phyloP scores from a whole-genome alignment of 2,329 filamentous ascomycete genomes.

The Fusarium clavum region DNA sequence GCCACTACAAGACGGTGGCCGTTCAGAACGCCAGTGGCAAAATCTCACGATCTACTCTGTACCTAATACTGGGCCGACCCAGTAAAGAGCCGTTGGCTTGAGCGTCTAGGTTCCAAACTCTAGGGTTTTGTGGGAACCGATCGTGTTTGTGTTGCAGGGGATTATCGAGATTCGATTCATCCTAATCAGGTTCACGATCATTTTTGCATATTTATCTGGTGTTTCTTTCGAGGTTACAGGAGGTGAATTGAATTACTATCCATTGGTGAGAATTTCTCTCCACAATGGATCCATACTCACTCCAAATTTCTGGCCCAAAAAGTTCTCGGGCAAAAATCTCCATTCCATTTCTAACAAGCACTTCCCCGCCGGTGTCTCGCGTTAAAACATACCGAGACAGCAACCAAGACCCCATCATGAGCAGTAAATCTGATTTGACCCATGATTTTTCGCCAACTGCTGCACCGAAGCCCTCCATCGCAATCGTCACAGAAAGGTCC shows the following conservation, averaged over 20 bases:
- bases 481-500: not conserved
- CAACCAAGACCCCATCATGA: constrained; percentile 14
- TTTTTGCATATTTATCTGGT: not conserved
- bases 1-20: constrained; percentile 32
- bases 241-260: not conserved
- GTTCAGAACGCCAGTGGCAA: constrained; percentile 28
- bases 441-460: constrained; percentile 8
- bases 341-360: constrained; percentile 2
- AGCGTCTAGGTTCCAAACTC: constrained; percentile 10
- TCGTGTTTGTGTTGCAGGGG: not conserved
- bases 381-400: constrained; percentile 42
- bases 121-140: constrained; percentile 30
- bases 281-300: not conserved
- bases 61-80: not conserved
- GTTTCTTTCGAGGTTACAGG: not conserved
- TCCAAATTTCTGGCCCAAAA: not conserved
- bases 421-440: constrained; percentile 15
- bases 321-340: constrained; percentile 2
- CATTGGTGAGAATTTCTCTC: not conserved
- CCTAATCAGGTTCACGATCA: constrained; percentile 9
- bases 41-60: constrained; percentile 19
- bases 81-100: constrained; percentile 31
- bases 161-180: not conserved
- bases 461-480: constrained; percentile 13
- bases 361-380: constrained; percentile 43